Conservation (phyloP, 345 rosid species). For the Eucalyptus sp. region DNA sequence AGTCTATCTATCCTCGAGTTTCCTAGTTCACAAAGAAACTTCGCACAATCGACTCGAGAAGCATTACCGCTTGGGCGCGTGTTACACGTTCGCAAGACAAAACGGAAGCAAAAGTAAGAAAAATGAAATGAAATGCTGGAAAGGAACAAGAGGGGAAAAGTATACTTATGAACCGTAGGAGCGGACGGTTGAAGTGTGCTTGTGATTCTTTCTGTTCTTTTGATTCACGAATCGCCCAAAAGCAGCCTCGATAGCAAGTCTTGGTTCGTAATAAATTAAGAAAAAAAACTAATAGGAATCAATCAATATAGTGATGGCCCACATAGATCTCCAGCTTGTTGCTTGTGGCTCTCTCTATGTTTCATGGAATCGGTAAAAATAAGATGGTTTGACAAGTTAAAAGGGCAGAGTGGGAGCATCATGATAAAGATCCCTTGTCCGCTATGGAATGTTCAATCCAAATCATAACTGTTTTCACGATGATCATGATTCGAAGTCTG, state of each 20-base stretch:
- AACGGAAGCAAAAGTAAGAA: no score
- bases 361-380: neutral
- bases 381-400: neutral
- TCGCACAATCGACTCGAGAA: no score
- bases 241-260: neutral
- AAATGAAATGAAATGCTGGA: no score
- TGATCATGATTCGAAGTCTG: accelerated
- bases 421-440: neutral
- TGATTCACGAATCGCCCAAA: neutral
- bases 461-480: accelerated
- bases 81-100: no score
- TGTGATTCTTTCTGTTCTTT: no score
- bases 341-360: neutral
- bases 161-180: no score
- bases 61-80: no score
- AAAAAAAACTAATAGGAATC: neutral
- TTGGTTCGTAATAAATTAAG: neutral
- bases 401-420: neutral
- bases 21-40: no score
- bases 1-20: no score
- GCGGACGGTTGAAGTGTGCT: no score
- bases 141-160: no score
- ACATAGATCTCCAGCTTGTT: neutral
- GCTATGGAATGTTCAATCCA: accelerated
- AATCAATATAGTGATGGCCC: neutral